Conservation (phyloP, 768 basidiomycete species). For the Fistulinella prunicolor region DNA sequence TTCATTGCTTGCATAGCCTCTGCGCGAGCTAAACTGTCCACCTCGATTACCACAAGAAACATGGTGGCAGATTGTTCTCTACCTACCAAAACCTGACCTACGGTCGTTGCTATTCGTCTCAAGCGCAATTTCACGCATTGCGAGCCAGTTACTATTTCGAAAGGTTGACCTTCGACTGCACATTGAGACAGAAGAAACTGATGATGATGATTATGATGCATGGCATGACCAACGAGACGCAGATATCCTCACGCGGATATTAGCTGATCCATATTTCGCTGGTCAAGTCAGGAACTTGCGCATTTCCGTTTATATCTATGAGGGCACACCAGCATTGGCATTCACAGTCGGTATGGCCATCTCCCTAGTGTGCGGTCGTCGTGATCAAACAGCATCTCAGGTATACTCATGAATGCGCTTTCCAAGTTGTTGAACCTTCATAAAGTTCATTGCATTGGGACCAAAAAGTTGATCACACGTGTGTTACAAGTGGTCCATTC, state of each 20-base stretch:
- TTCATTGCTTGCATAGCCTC: slow-evolving; percentile 19
- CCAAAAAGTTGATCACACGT: slow-evolving; percentile 48
- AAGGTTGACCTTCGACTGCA: slow-evolving; percentile 64
- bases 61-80: slow-evolving; percentile 66
- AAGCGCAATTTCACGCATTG: slow-evolving; percentile 63
- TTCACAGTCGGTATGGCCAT: slow-evolving; percentile 58
- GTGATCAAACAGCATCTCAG: slow-evolving; percentile 34
- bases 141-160: slow-evolving; percentile 63
- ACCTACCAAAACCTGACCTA: slow-evolving; percentile 61
- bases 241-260: slow-evolving; percentile 66
- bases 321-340: slow-evolving; percentile 48
- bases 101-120: slow-evolving; percentile 63
- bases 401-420: slow-evolving; percentile 67
- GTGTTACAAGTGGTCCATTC: slow-evolving; percentile 53
- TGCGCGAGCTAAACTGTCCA: slow-evolving; percentile 36
- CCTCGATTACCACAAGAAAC: slow-evolving; percentile 67
- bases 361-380: too few relatives aligned
- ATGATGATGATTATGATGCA: slow-evolving; percentile 41
- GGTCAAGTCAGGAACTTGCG: slow-evolving; percentile 54
- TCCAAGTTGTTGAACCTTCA: slow-evolving; percentile 59
- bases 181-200: slow-evolving; percentile 24
- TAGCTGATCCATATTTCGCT: slow-evolving; percentile 59
- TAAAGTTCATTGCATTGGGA: slow-evolving; percentile 60
- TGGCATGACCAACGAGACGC: slow-evolving; percentile 60
- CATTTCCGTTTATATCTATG: slow-evolving; percentile 52